phyloP scores from a whole-genome alignment of 1,284 basidiomycete species.

The Volvariella volvacea region DNA sequence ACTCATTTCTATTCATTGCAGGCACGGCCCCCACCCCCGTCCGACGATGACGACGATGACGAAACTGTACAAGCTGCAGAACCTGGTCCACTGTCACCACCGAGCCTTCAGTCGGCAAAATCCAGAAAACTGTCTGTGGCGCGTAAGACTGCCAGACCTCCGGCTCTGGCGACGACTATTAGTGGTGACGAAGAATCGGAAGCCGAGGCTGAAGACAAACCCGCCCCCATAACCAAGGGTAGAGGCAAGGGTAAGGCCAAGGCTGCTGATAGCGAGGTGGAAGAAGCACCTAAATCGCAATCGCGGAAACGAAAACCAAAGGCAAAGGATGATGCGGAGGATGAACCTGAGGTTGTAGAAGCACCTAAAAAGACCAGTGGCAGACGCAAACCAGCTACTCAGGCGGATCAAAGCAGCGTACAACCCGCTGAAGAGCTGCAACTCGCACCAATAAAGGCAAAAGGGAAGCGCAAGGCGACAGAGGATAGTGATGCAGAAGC shows the following conservation, averaged over 20 bases:
- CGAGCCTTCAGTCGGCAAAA: too few species aligned
- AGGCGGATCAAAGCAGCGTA: constrained; percentile 12
- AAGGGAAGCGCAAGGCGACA: constrained; percentile 17
- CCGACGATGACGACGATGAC: not conserved
- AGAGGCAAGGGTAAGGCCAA: constrained; percentile 23
- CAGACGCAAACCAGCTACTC: constrained; percentile 27
- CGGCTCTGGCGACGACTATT: not conserved
- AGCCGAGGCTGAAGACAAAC: constrained; percentile 15
- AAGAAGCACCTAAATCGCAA: constrained; percentile 7
- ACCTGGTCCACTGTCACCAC: too few species aligned
- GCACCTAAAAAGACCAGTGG: constrained; percentile 17
- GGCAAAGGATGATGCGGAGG: not conserved
- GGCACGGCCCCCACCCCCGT: not conserved
- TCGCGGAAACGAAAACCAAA: constrained; percentile 3
- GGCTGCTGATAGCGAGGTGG: constrained; percentile 13
- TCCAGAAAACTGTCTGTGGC: too few species aligned
- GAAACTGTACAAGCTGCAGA: not conserved
- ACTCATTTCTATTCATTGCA: not conserved
- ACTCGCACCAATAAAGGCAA: constrained; percentile 7
- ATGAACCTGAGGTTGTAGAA: constrained; percentile 9
- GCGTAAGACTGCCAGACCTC: too few species aligned
- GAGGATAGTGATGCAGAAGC: constrained; percentile 7
- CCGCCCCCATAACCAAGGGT: constrained; percentile 4
- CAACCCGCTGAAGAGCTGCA: not conserved
- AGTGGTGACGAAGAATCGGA: not conserved